phyloP scores from a whole-genome alignment of 306 rosid species.

The Quercus wislizeni region DNA sequence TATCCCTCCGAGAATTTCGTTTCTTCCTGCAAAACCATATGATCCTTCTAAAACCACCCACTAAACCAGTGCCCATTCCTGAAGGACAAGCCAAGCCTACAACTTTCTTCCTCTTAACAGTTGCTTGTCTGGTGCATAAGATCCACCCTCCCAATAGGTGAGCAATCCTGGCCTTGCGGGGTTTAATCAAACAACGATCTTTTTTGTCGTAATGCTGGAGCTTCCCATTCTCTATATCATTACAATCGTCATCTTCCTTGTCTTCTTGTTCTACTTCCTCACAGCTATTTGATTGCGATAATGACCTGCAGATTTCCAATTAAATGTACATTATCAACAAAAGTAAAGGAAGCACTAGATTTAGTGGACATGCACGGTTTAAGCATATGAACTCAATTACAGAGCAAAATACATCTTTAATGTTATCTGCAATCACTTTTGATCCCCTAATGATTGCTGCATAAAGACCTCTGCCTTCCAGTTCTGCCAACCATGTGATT shows the following conservation, averaged over 20 bases:
- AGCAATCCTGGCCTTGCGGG: constrained; percentile 26
- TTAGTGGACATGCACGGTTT: constrained; percentile 13
- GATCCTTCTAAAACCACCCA: constrained; percentile 52
- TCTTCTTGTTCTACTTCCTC: constrained; percentile 27
- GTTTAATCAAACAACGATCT: constrained; percentile 17
- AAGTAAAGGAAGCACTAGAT: background rate
- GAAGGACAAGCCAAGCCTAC: constrained; percentile 34
- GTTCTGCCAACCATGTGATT: background rate
- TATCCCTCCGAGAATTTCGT: constrained; percentile 20
- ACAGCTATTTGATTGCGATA: constrained; percentile 19
- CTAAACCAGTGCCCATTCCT: constrained; percentile 35
- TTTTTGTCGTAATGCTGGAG: constrained; percentile 16
- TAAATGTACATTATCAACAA: background rate
- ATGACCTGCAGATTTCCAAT: constrained; percentile 45
- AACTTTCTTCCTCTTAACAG: constrained; percentile 28
- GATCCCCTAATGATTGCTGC: background rate
- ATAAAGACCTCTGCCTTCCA: background rate
- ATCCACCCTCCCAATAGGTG: constrained; percentile 52
- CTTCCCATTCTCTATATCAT: constrained; percentile 50
- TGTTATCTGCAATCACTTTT: background rate
- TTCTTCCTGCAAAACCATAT: constrained; percentile 42
- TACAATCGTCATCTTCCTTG: constrained; percentile 20
- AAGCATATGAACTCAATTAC: constrained; percentile 2
- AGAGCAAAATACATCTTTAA: background rate
- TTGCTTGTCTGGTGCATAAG: constrained; percentile 33